Evolutionary conservation across 805 yeast species (phyloP).

Genomic region (Starmerella davenportii): DNA sequence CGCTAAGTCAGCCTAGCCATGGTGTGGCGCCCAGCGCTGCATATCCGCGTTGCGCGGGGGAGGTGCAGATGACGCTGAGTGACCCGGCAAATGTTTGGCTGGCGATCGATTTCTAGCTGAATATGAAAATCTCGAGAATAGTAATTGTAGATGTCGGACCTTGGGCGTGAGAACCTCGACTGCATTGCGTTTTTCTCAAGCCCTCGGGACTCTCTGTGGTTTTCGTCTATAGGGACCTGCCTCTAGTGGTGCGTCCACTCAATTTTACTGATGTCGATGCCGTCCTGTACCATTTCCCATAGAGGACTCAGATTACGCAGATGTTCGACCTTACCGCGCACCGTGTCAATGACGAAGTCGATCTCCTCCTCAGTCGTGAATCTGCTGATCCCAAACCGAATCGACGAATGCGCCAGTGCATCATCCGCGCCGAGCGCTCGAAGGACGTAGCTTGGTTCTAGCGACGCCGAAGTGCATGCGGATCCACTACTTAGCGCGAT

Average conservation of each 20-base stretch:
- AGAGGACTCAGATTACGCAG: constrained; percentile 83
- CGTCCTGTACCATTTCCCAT: constrained; percentile 99
- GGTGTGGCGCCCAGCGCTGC: no score
- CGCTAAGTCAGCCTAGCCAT: no score
- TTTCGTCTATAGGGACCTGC: no score
- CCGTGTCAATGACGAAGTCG: constrained; percentile 81
- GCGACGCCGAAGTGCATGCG: constrained; percentile 95
- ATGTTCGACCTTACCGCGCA: constrained; percentile 73
- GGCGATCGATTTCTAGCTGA: no score
- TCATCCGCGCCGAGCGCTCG: constrained; percentile 97
- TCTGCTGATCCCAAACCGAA: constrained; percentile 91
- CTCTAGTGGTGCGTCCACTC: constrained; percentile 97
- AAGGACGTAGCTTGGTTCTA: constrained; percentile 91
- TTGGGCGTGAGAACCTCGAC: no score
- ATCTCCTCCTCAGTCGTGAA: constrained; percentile 93
- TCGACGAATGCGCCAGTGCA: constrained; percentile 95
- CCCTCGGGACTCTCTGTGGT: no score
- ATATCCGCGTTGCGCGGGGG: no score
- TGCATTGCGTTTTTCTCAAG: no score
- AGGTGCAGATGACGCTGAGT: no score
- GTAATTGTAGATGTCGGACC: no score
- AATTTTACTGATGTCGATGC: constrained; percentile 80
- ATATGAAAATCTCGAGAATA: no score
- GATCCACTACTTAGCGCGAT: constrained; percentile 93
- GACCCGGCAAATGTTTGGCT: no score